Base-by-base conservation (phyloP, 805 yeast genomes). In the Clavispora santaluciae region DNA sequence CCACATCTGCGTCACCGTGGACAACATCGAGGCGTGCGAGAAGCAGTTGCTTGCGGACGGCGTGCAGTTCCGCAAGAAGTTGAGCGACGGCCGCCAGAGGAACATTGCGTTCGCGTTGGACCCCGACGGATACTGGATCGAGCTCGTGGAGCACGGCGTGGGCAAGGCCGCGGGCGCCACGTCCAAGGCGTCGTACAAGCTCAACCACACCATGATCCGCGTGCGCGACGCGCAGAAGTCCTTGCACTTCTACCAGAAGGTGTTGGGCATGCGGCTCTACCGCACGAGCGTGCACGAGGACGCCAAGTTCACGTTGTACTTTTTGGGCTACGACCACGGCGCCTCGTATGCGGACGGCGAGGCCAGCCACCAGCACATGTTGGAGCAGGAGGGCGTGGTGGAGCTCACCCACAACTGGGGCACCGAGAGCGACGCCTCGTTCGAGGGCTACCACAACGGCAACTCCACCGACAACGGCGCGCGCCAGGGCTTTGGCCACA, bases 361-460 rank as follows among this genome's bases (percentile, higher is more conserved):
- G n/a, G 64, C 70, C 41, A 50, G 58, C 4, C 54, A 41, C 24
- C 48, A 40, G 2, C 51, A 53, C 3, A 74, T 70, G 50, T 61
- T 73, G 5, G 38, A 51, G 38, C 66, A 80, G 45, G 88, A 86
- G 59, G 82, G 91, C 16, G 64, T 93, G 10, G 62, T 93, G 41
- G 99, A 93, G 66, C 73, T 93, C 58, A 91, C 98, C 35, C 91
- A 88, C 68, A 93, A 93, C 68, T 91, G 88, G 83, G 99, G 98
- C 17, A 87, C 97, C 17, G 99, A 93, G 60, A 56, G 66, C 16
- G 96, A 91, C 46, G 72, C 75, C 13, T 72, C 74, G 4, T 86
- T 88, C 66, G 66, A 72, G 38, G 74, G 75, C 20, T 93, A 91
- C 63, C 95, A 89, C 64, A 80, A 78, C 48, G 96, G 96, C 44